phyloP scores from a whole-genome alignment of 2,329 filamentous ascomycete genomes.

The Phialemonium atrogriseum region DNA sequence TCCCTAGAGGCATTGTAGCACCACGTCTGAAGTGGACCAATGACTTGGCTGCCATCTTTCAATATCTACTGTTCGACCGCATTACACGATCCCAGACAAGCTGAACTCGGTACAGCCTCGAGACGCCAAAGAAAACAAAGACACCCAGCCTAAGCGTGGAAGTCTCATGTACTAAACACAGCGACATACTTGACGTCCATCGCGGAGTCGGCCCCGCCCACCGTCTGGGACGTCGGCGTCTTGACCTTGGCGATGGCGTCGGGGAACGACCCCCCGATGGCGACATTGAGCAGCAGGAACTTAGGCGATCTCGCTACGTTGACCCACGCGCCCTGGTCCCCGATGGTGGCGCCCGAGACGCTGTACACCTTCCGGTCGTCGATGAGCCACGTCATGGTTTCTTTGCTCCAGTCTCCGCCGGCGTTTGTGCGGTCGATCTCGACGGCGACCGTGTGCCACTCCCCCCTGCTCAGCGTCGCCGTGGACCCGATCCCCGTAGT shows the following conservation, averaged over 20 bases:
- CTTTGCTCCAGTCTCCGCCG: constrained; percentile 29
- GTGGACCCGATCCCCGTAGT: constrained; percentile 22
- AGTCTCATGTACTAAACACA: constrained; percentile 18
- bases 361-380: constrained; percentile 34
- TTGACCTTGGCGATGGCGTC: constrained; percentile 21
- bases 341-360: constrained; percentile 33
- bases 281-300: constrained; percentile 45
- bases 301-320: constrained; percentile 38
- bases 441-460: constrained; percentile 38
- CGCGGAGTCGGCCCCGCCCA: constrained; percentile 19
- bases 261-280: constrained; percentile 38
- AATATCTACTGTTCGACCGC: too few species aligned
- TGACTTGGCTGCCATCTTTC: too few species aligned
- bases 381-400: constrained; percentile 41
- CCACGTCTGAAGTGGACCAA: too few species aligned
- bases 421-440: constrained; percentile 37
- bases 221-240: constrained; percentile 24
- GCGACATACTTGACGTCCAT: constrained; percentile 32
- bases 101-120: too few species aligned
- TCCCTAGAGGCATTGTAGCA: too few species aligned
- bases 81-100: too few species aligned
- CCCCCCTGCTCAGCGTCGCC: constrained; percentile 15
- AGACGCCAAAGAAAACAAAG: too few species aligned
- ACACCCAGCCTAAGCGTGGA: too few species aligned
- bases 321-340: constrained; percentile 35